Evolutionary conservation across 768 basidiomycete genomes (phyloP), one percentile per base, ranked within the genome.

Genomic region (Myochromella boudieri): DNA sequence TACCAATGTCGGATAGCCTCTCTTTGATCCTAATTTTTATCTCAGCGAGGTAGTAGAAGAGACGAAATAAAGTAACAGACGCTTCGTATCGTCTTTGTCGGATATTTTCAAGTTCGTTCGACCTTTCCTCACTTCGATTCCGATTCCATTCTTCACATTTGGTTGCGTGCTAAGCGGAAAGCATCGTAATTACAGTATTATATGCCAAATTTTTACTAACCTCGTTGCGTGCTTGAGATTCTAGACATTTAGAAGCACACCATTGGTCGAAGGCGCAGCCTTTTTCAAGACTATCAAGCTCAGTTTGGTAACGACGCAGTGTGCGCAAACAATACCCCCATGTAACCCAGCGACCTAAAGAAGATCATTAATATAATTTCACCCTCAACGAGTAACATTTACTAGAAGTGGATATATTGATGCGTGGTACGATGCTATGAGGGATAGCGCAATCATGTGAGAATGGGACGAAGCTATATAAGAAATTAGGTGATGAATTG

Each of bases 141-240:
- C 25, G 18, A 24, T 52, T 52, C 56, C 52, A 55, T 3, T 15
- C 12, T 24, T 55, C 46, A 28, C 53, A 59, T 43, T 25, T 36
- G 0, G 15, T 32, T 7, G 56, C 56, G 42, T 57, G 56, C 56
- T 60, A 25, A 20, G 36, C 4, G 32, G n/a, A 33, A 4, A 2
- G 21, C 20, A 10, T 42, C 21, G 46, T n/a, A 25, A 37, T 32
- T 17, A 3, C 20, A 7, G 17, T 31, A 25, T 17, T 25, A 26
- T 36, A 44, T n/a, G n/a, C n/a, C 44, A 37, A 17, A 14, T 9
- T 44, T 44, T 17, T 21, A 51, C 45, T 17, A 12, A 58, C 54
- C 42, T 43, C 11, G 14, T 10, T n/a, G 33, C 44, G 45, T 9
- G 38, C 41, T 11, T 27, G 14, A 10, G 41, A 10, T 37, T 52